These are phyloP conservation scores for Pulveroboletus sp. DNA, from an alignment of 768 basidiomycete species.

Conservation along the genomic window DNA sequence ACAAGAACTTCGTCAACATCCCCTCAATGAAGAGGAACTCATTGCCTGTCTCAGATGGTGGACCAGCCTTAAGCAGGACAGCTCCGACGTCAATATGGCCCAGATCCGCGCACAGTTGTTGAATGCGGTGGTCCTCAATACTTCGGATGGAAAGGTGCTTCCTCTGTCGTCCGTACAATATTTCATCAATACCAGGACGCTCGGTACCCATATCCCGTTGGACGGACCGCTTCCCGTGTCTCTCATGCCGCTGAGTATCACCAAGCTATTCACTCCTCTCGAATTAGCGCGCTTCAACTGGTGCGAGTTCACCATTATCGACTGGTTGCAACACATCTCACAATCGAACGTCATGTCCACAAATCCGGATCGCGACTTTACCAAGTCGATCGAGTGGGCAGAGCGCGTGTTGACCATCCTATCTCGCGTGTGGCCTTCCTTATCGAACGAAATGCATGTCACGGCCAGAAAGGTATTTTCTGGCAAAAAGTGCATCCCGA, in stretches of 20 bases:
- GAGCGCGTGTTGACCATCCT: constrained; percentile 73
- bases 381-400: constrained; percentile 66
- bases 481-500: constrained; percentile 48
- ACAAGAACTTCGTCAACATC: constrained; percentile 65
- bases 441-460: constrained; percentile 45
- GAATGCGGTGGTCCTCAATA: constrained; percentile 62
- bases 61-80: constrained; percentile 43
- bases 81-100: constrained; percentile 34
- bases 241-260: constrained; percentile 68
- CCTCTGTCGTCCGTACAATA: constrained; percentile 68
- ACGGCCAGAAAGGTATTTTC: constrained; percentile 42
- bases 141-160: constrained; percentile 52
- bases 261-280: constrained; percentile 53
- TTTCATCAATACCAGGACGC: constrained; percentile 64
- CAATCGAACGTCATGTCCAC: constrained; percentile 41
- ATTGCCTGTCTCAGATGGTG: constrained; percentile 90
- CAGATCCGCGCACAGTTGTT: constrained; percentile 61
- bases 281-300: constrained; percentile 68
- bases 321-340: constrained; percentile 74
- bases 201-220: constrained; percentile 56
- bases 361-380: constrained; percentile 58
- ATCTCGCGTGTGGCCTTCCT: constrained; percentile 68
- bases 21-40: constrained; percentile 71
- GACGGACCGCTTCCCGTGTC: constrained; percentile 78
- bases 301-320: constrained; percentile 68